Evolutionary conservation across 805 yeast species (phyloP), one percentile per base, ranked within the genome.

Genomic region (Schwanniomyces yamadae): DNA sequence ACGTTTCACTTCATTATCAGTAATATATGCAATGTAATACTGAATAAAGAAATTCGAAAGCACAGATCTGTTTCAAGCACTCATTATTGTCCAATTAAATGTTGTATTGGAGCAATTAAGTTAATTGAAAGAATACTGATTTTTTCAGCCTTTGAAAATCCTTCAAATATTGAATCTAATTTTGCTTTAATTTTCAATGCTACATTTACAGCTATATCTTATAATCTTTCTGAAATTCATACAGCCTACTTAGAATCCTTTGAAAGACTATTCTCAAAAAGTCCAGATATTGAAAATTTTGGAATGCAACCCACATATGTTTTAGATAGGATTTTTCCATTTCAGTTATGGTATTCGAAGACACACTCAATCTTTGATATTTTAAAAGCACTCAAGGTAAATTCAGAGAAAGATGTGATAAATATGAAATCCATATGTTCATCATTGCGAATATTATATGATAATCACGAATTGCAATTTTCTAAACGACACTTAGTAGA

Each of bases 401-500:
- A 44, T 28, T 47, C 58, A 19, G 52, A 52, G 4, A 58, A 56
- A 31, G 63, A 63, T 34, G 48, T 51, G 21, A 49, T 49, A 25
- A 59, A 61, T 31, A 59, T 66, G 54, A 57, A 46, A 23, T 52
- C 66, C 2, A 57, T 68, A 12, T 62, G 71, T 44, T 12, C 40
- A n/a, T 59, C 64, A 19, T 45, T 70, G 33, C 65, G 59, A 39
- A 36, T 38, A 8, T 36, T 68, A 21, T 55, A 48, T 33, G 62
- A 58, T 33, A 37, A 56, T 48, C 44, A 53, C 44, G 60, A 57
- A 31, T 61, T 71, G 14, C 54, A 53, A 1, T 75, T 79, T 1
- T 71, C 78, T 1, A 59, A 58, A 6, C 71, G 69, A 4, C 55
- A 53, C 8, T 46, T 78, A 20, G 55, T 77, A 1, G 53, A 55